phyloP scores from a whole-genome alignment of 768 basidiomycete genomes.

The Goffeauzyma gilvescens region DNA sequence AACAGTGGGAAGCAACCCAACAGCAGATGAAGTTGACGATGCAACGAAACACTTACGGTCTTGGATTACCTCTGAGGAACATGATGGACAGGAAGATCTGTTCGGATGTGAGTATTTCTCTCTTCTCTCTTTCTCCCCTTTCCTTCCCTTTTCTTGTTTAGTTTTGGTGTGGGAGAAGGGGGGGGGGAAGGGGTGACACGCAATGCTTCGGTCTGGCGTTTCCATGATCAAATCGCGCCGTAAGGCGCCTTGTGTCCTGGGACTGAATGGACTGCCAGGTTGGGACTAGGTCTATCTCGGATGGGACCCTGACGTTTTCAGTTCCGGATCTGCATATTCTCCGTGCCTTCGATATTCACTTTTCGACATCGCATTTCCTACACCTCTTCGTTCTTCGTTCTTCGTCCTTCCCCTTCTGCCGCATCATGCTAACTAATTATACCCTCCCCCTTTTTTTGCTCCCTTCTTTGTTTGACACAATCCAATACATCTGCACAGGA shows the following conservation, averaged over 20 bases:
- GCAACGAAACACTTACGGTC: constrained; percentile 62
- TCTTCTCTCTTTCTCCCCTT: background rate
- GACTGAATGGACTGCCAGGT: background rate
- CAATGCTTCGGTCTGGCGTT: too few relatives aligned
- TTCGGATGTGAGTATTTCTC: constrained; percentile 41
- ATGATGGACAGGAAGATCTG: constrained; percentile 91
- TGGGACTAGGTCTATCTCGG: too few relatives aligned
- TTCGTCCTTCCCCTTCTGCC: background rate
- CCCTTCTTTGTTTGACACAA: background rate
- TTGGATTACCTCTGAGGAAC: constrained; percentile 71
- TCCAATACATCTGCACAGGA: too few relatives aligned
- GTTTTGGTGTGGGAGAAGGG: too few relatives aligned
- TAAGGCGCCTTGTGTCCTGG: background rate
- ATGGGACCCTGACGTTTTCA: too few relatives aligned
- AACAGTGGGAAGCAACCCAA: constrained; percentile 84
- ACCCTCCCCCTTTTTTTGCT: background rate
- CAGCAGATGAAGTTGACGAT: constrained; percentile 67
- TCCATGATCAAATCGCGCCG: too few relatives aligned
- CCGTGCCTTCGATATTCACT: too few relatives aligned
- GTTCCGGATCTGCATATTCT: too few relatives aligned
- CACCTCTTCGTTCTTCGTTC: background rate
- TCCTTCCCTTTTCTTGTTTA: too few relatives aligned
- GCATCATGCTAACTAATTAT: background rate
- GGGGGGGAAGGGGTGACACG: too few relatives aligned
- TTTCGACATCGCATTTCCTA: too few relatives aligned